Evolutionary conservation across 371 early-diverging fungal genomes (phyloP).

Genomic region (Funneliformis caledonium): DNA sequence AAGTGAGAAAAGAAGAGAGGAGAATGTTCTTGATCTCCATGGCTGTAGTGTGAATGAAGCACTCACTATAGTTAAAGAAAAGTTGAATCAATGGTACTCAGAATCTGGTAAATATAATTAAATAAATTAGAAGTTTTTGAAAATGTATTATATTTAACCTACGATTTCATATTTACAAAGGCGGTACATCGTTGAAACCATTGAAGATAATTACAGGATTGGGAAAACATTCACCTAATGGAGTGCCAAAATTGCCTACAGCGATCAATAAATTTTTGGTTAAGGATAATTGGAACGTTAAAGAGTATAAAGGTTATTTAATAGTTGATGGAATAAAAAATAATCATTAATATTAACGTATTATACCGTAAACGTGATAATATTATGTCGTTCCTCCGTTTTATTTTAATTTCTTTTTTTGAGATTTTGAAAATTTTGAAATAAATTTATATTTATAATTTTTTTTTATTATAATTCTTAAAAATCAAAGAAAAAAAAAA

Average conservation of each 20-base stretch:
- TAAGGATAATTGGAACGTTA: constrained; percentile 25
- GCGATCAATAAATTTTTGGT: background rate
- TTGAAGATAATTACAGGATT: constrained; percentile 34
- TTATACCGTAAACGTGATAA: too few species aligned
- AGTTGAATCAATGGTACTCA: constrained; percentile 66
- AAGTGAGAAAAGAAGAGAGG: constrained; percentile 56
- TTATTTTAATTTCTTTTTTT: background rate
- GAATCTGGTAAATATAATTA: constrained; percentile 43
- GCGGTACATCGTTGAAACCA: background rate
- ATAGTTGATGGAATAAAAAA: constrained; percentile 17
- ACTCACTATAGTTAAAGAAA: constrained; percentile 61
- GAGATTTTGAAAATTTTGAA: too few species aligned
- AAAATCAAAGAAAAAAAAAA: background rate
- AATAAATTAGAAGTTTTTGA: background rate
- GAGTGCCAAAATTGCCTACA: constrained; percentile 10
- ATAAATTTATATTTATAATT: background rate
- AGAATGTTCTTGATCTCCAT: constrained; percentile 70
- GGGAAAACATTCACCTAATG: constrained; percentile 39
- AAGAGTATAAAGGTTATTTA: constrained; percentile 8
- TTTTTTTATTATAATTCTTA: background rate
- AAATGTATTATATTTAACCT: background rate
- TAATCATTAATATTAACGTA: background rate
- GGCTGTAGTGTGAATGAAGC: constrained; percentile 72
- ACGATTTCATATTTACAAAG: background rate
- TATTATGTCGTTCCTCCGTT: background rate